A percentile compares a stretch with the other conserved stretches of the same genome.
Evolutionary conservation across 2,329 filamentous ascomycete species (phyloP).

Genomic region (Fusarium graminum): DNA sequence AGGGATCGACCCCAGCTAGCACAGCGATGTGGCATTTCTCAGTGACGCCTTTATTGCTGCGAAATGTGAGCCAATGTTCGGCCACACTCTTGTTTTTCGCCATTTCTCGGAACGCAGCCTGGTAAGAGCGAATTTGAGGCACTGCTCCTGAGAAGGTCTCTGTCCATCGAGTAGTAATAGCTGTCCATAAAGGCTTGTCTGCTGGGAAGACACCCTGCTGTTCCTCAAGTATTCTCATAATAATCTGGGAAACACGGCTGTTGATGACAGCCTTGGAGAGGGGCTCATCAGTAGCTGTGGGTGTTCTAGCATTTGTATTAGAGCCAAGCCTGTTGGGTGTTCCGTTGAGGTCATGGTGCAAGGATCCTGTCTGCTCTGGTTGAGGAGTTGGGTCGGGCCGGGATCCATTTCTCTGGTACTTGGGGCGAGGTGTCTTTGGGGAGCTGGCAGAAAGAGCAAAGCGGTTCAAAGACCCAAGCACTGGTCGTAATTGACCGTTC

Average conservation of each 20-base stretch:
- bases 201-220: conserved; percentile 64
- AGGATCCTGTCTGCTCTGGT: background rate
- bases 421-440: conserved; percentile 30
- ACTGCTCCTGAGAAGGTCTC: conserved; percentile 57
- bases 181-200: conserved; percentile 63
- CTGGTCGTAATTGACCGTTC: conserved; percentile 40
- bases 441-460: conserved; percentile 21
- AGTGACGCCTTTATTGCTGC: conserved; percentile 57
- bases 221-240: conserved; percentile 50
- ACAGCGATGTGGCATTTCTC: conserved; percentile 61
- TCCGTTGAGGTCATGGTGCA: conserved; percentile 1
- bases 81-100: conserved; percentile 53
- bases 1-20: conserved; percentile 58
- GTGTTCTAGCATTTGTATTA: conserved; percentile 14
- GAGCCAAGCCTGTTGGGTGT: background rate
- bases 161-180: conserved; percentile 61
- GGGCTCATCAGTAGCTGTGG: conserved; percentile 29
- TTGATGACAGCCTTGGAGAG: conserved; percentile 32
- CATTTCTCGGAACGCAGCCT: conserved; percentile 56
- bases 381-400: conserved; percentile 4
- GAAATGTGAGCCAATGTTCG: conserved; percentile 62
- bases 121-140: conserved; percentile 57
- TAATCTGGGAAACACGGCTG: conserved; percentile 45
- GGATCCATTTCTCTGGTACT: conserved; percentile 13
- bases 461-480: conserved; percentile 34